These are phyloP conservation scores for Beauveria medogensis DNA, from an alignment of 2,329 filamentous ascomycete species.

Conservation along the genomic window DNA sequence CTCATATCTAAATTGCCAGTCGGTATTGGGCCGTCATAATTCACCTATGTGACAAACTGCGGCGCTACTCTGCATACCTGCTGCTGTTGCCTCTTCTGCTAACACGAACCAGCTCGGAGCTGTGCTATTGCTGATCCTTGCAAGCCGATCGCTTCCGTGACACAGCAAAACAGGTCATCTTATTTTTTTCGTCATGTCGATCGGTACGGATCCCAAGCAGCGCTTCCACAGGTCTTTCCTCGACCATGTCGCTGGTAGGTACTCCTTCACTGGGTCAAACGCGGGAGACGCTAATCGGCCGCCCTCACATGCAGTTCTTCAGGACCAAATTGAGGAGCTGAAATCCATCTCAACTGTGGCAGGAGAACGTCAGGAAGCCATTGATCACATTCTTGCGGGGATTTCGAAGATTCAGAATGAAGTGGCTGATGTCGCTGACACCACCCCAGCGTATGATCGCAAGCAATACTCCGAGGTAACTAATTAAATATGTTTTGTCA, in stretches of 20 bases:
- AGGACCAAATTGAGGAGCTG: constrained; percentile 66
- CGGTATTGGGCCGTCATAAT: too few relatives aligned
- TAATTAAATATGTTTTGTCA: not conserved
- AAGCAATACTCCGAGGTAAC: constrained; percentile 71
- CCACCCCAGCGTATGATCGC: constrained; percentile 83
- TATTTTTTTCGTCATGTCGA: constrained; percentile 20
- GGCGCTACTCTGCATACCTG: not conserved
- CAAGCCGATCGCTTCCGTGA: not conserved
- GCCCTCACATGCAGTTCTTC: constrained; percentile 51
- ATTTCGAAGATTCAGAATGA: constrained; percentile 77
- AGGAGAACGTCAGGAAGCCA: constrained; percentile 71
- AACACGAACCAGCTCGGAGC: not conserved
- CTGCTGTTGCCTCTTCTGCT: not conserved
- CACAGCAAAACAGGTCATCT: not conserved
- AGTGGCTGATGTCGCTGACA: constrained; percentile 74
- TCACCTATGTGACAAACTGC: not conserved
- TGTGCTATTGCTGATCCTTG: not conserved
- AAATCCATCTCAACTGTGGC: constrained; percentile 51
- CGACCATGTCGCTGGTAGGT: constrained; percentile 60
- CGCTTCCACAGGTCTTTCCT: constrained; percentile 82
- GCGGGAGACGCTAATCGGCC: not conserved
- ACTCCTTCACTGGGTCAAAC: too few relatives aligned
- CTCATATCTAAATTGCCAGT: not conserved
- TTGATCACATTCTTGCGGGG: constrained; percentile 69
- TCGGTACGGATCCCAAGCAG: constrained; percentile 46